Percentiles rank a stretch among this genome's conserved stretches.
Conservation (phyloP, 2,329 filamentous ascomycete species). For the Aspergillus ibericus region DNA sequence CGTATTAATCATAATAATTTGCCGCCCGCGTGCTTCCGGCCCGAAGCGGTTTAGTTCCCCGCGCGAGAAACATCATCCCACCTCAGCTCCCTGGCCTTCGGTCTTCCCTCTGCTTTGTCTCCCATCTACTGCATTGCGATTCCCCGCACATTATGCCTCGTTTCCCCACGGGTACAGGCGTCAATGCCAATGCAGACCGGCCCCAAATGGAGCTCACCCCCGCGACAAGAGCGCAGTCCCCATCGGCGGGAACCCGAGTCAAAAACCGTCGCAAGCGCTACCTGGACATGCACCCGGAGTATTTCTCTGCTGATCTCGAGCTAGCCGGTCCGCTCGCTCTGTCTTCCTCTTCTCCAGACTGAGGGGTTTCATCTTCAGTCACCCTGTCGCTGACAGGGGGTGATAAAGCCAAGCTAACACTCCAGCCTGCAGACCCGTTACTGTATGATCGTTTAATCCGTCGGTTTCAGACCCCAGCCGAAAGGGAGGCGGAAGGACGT, state of each 20-base stretch:
- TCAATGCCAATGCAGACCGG: slow-evolving; percentile 16
- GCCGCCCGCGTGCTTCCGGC: slow-evolving; percentile 1
- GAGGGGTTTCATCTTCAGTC: slow-evolving; percentile 8
- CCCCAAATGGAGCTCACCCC: slow-evolving; percentile 1
- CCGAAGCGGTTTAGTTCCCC: slow-evolving; percentile 5
- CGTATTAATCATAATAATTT: neutral
- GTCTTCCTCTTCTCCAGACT: slow-evolving; percentile 24
- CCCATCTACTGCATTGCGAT: slow-evolving; percentile 7
- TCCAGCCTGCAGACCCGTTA: slow-evolving; percentile 61
- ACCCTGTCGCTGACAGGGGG: slow-evolving; percentile 11
- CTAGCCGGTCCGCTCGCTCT: slow-evolving; percentile 55
- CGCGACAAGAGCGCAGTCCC: slow-evolving; percentile 25
- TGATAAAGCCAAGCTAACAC: slow-evolving; percentile 28
- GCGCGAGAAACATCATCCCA: too few species aligned
- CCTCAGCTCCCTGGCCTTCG: neutral
- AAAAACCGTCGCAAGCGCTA: slow-evolving; percentile 80
- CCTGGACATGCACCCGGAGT: slow-evolving; percentile 69
- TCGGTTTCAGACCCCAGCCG: slow-evolving; percentile 69
- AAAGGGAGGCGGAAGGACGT: slow-evolving; percentile 72
- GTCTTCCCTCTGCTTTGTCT: neutral
- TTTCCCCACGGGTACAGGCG: slow-evolving; percentile 37
- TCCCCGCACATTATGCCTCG: slow-evolving; percentile 32
- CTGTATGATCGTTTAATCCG: slow-evolving; percentile 80
- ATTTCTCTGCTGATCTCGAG: slow-evolving; percentile 66
- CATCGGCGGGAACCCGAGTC: slow-evolving; percentile 50